Percentiles rank a stretch among this genome's conserved stretches.
These are phyloP conservation scores for Entamoeba dispar DNA, from an alignment of 208 protist species.

Conservation along the genomic window DNA sequence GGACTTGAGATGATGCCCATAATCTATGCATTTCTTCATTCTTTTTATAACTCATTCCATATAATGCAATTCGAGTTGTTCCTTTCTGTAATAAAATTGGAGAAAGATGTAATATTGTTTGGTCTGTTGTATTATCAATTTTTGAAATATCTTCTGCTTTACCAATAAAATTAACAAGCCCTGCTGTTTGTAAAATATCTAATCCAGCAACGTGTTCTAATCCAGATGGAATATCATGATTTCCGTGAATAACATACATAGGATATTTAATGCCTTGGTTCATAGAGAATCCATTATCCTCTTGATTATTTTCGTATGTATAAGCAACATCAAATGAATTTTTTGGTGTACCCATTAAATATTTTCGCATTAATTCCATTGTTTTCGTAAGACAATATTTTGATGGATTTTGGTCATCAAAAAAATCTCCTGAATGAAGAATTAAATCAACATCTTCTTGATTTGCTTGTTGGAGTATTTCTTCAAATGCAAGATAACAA, in stretches of 20 bases:
- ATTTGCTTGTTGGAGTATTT: neutral
- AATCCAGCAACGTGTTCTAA: neutral
- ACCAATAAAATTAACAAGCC: neutral
- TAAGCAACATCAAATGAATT: neutral
- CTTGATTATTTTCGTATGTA: neutral
- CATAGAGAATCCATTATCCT: neutral
- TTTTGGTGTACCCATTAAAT: neutral
- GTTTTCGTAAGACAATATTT: neutral
- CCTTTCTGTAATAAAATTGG: neutral
- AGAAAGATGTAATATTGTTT: neutral
- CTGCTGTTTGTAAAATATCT: conserved; percentile 3
- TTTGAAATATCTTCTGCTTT: neutral
- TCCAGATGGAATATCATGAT: conserved; percentile 1
- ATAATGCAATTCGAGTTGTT: neutral
- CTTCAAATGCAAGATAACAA: conserved; percentile 2
- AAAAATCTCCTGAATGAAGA: conserved; percentile 7
- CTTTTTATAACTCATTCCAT: neutral
- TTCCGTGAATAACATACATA: conserved; percentile 8
- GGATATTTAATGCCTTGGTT: neutral
- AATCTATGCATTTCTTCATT: neutral
- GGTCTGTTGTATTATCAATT: neutral
- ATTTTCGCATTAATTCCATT: neutral
- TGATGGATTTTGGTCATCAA: neutral
- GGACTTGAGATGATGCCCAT: neutral
- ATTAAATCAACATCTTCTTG: conserved; percentile 8